Percentiles rank a stretch among this genome's conserved stretches.
These are phyloP conservation scores for Lactifluus hygrophoroides DNA, from an alignment of 768 basidiomycete genomes.

Conservation along the genomic window DNA sequence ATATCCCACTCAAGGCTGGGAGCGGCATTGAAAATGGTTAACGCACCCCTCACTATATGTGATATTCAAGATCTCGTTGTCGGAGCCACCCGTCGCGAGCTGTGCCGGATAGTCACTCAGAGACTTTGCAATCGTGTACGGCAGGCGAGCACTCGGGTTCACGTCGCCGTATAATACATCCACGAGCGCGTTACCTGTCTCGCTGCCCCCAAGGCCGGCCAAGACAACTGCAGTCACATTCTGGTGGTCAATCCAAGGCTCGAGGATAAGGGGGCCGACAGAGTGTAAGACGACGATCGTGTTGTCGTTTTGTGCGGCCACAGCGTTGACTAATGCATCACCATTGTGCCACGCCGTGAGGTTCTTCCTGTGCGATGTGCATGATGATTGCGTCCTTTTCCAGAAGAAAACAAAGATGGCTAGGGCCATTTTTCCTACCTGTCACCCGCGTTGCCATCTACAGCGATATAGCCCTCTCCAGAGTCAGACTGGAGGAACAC, in stretches of 20 bases:
- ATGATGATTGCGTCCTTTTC: not conserved
- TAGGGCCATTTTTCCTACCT: conserved; percentile 33
- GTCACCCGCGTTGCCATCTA: conserved; percentile 53
- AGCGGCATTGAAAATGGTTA: conserved; percentile 3
- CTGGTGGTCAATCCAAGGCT: conserved; percentile 67
- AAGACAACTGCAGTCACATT: conserved; percentile 57
- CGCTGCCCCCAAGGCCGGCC: conserved; percentile 58
- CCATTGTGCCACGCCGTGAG: conserved; percentile 33
- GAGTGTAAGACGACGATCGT: conserved; percentile 76
- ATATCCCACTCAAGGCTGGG: not conserved
- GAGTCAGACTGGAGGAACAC: conserved; percentile 37
- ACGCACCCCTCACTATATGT: conserved; percentile 52
- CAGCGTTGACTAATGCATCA: conserved; percentile 38
- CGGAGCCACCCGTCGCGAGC: conserved; percentile 24
- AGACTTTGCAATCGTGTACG: conserved; percentile 64
- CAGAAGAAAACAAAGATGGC: not conserved
- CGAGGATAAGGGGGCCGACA: conserved; percentile 61
- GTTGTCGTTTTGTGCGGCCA: conserved; percentile 63
- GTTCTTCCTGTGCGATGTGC: conserved; percentile 22
- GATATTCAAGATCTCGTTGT: conserved; percentile 35
- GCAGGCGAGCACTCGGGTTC: conserved; percentile 66
- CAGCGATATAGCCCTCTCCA: conserved; percentile 43
- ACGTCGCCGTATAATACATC: conserved; percentile 71
- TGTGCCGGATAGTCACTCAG: conserved; percentile 43
- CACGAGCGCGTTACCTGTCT: conserved; percentile 52